Evolutionary conservation across 106 monocot genomes (phyloP), one percentile per base, ranked within the genome.

Genomic region (Cymbidium sinense): DNA sequence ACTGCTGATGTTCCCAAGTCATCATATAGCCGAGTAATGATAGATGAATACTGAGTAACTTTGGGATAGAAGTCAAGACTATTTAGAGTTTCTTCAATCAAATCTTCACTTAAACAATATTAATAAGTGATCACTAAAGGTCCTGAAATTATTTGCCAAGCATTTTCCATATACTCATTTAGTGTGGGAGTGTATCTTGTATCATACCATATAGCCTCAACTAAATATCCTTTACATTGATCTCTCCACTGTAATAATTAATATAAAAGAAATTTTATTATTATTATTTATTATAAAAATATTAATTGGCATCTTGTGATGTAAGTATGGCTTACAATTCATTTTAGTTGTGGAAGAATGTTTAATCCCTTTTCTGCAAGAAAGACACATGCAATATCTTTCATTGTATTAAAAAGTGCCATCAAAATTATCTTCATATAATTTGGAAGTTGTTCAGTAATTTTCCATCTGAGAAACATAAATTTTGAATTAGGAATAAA

Each of bases 261-360:
- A n/a, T 58, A 18, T 51, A 71, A 28, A 73, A 23, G n/a, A 41
- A 0, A 21, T n/a, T 37, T 4, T 2, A 7, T 28, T 15, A 37
- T 21, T 21, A 4, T 1, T 47, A 47, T 0, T 47, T 13, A 3
- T 3, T 7, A 21, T 41, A 73, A 5, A 21, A 11, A 8, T 7
- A 41, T 21, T 20, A 73, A 20, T 1, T 17, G 41, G 9, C 2
- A 39, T 39, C 3, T 39, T 21, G 3, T 73, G 35, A 73, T 73
- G 9, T 2, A 73, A 41, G 20, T 8, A 73, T 21, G 19, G 31
- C 73, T 73, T 73, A 73, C 73, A 0, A 12, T 2, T 73, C 73
- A 10, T 41, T 37, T 73, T 73, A 73, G n/a, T 15, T 19, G 21
- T 73, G 73, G 73, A 36, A 73, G 73, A 41, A 73, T 25, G 31